Evolutionary conservation across 2,329 filamentous ascomycete species (phyloP).

Genomic region (Trichoderma lentiforme): DNA sequence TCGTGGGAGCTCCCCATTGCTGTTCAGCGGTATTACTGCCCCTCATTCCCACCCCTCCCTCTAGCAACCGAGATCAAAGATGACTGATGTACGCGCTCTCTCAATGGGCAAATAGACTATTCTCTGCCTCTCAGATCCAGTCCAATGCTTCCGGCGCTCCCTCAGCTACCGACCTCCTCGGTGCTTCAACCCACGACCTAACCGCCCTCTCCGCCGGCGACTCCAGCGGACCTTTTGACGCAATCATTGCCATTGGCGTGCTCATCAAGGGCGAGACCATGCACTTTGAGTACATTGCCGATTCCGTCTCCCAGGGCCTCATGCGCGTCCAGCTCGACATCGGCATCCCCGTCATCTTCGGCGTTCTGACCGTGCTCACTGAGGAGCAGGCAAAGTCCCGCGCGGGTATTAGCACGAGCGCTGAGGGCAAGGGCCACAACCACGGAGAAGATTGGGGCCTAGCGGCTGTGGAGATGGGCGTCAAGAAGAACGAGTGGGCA

Average conservation of each 20-base stretch:
- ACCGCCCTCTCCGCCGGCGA: conserved; percentile 42
- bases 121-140: conserved; percentile 82
- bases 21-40: conserved; percentile 66
- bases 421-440: conserved; percentile 70
- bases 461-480: conserved; percentile 89
- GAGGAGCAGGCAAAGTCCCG: conserved; percentile 85
- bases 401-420: conserved; percentile 80
- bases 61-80: neutral
- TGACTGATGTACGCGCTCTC: neutral
- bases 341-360: conserved; percentile 87
- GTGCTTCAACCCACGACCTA: conserved; percentile 65
- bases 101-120: conserved; percentile 54
- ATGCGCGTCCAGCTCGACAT: conserved; percentile 93
- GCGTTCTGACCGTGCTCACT: conserved; percentile 80
- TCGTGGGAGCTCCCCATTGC: conserved; percentile 93
- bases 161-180: conserved; percentile 74
- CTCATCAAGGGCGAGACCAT: conserved; percentile 98
- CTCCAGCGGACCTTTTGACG: conserved; percentile 72
- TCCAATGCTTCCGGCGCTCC: conserved; percentile 60
- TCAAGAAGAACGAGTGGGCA: conserved; percentile 81
- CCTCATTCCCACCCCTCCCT: conserved; percentile 6
- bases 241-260: conserved; percentile 90
- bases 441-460: conserved; percentile 96
- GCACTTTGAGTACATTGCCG: conserved; percentile 99
- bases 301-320: conserved; percentile 83